These are phyloP conservation scores for Tylopilus sp. DNA, from an alignment of 1,284 basidiomycete species.

Conservation along the genomic window DNA sequence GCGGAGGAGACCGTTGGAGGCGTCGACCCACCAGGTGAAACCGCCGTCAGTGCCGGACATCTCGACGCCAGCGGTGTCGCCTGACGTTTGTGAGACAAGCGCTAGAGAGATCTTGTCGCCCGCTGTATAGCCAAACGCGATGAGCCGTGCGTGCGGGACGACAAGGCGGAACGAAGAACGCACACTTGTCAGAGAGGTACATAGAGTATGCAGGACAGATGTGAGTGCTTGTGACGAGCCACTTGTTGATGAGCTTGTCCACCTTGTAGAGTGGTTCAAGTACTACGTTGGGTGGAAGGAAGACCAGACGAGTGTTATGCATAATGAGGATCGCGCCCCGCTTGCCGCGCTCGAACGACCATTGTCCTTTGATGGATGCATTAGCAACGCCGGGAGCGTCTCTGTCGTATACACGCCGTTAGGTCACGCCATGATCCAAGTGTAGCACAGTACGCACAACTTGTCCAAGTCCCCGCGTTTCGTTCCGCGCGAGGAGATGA, in stretches of 20 bases:
- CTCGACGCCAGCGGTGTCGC: background rate
- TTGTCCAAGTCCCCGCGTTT: background rate
- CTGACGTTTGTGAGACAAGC: slow-evolving; percentile 7
- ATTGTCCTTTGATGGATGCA: slow-evolving; percentile 18
- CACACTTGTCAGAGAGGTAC: slow-evolving; percentile 33
- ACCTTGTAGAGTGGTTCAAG: slow-evolving; percentile 24
- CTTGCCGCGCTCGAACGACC: slow-evolving; percentile 20
- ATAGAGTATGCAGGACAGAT: slow-evolving; percentile 25
- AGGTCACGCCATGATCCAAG: background rate
- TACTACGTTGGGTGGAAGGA: slow-evolving; percentile 14
- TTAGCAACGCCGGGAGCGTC: slow-evolving; percentile 6
- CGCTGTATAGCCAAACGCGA: slow-evolving; percentile 1
- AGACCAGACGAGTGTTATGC: slow-evolving; percentile 24
- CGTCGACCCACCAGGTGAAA: slow-evolving; percentile 18
- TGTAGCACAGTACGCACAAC: slow-evolving; percentile 8
- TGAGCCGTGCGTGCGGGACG: background rate
- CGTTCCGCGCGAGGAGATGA: slow-evolving; percentile 18
- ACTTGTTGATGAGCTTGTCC: slow-evolving; percentile 18
- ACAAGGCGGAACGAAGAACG: background rate
- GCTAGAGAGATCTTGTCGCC: slow-evolving; percentile 20
- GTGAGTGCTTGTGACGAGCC: slow-evolving; percentile 21
- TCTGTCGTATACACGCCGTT: slow-evolving; percentile 2
- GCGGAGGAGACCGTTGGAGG: slow-evolving; percentile 19
- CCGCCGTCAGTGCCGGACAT: background rate
- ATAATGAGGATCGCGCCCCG: slow-evolving; percentile 23